Base-by-base conservation (phyloP, 495 filamentous ascomycete species). In the Ramalina peruviana region DNA sequence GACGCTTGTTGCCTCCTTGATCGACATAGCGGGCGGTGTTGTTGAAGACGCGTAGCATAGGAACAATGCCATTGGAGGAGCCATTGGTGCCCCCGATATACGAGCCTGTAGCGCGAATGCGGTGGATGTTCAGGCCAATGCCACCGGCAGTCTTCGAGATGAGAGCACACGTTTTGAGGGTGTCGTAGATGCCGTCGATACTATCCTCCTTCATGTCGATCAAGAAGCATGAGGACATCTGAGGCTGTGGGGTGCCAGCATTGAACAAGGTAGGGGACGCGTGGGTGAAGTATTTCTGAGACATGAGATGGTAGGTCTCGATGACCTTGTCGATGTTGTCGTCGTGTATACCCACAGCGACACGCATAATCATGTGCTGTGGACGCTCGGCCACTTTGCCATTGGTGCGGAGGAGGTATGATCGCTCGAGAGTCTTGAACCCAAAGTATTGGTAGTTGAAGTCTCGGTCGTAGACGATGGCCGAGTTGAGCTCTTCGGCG, bases 391-490 rank as follows among this genome's bases (percentile, higher is more conserved):
- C 89, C 60, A 97, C 83, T 66, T 92, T 89, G 55, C 88, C 89
- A 56, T 95, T 75, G 50, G 94, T 81, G 49, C 88, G 85, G 30
- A 98, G 79, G 21, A 98, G 81, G 60, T 98, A 98, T 62, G 92
- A 97, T 45, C 92, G 82, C 74, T 98, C 92, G 38, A 98, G 75
- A 2, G 92, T 98, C 79, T 98, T 98, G 82, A 98, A 98, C 50
- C 92, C 92, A 52, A 98, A 98, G 72, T 88, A 98, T 72, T 98
- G 94, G 72, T 98, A 98, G 75, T 97, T 96, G 77, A 98, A 98
- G 63, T 98, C 92, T 50, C 92, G 82, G 68, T 98, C 92, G 57
- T 97, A 98, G 55, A 98, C 92, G 60, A 98, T 97, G 55, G 92
- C 90, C 15, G 92, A 96, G 74, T 98, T 94, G 36, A 98, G 75